Conservation (phyloP, 805 yeast genomes). For the Candida sonorensis region DNA sequence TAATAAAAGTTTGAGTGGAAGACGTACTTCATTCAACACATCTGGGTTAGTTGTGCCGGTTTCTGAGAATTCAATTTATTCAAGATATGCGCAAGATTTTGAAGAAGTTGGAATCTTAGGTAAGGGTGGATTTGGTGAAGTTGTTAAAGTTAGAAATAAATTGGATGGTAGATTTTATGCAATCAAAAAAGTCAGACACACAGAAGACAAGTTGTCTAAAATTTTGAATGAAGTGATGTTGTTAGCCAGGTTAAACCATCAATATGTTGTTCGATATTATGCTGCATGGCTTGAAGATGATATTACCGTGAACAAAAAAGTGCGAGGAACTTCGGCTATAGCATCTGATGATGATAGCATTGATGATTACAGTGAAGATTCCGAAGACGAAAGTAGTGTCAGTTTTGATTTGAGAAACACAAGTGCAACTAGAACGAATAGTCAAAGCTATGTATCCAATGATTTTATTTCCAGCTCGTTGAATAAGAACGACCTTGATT, state of each 20-base stretch:
- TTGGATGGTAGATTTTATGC: conserved; percentile 95
- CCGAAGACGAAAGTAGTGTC: conserved; percentile 7
- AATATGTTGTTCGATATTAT: conserved; percentile 91
- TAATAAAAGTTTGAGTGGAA: conserved; percentile 3
- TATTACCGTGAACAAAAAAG: conserved; percentile 10
- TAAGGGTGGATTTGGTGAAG: conserved; percentile 96
- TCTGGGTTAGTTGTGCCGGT: conserved; percentile 11
- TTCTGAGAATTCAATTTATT: too few species aligned
- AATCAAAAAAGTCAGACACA: conserved; percentile 81
- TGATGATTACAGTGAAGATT: conserved; percentile 27
- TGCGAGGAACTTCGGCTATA: conserved; percentile 22
- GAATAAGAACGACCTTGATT: conserved; percentile 45
- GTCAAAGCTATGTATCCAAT: conserved; percentile 31
- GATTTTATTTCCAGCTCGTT: conserved; percentile 67
- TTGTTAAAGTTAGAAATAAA: conserved; percentile 90
- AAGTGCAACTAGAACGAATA: conserved; percentile 24
- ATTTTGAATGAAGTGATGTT: conserved; percentile 88
- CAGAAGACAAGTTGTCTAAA: conserved; percentile 69
- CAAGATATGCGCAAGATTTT: conserved; percentile 87
- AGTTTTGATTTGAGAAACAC: conserved; percentile 6
- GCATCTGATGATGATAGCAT: conserved; percentile 23
- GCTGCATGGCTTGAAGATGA: conserved; percentile 96
- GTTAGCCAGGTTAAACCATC: conserved; percentile 87
- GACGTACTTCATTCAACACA: conserved; percentile 24
- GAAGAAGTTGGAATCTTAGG: conserved; percentile 92